Evolutionary conservation across 345 rosid genomes (phyloP).

Genomic region (Eucalyptus erythrocorys): DNA sequence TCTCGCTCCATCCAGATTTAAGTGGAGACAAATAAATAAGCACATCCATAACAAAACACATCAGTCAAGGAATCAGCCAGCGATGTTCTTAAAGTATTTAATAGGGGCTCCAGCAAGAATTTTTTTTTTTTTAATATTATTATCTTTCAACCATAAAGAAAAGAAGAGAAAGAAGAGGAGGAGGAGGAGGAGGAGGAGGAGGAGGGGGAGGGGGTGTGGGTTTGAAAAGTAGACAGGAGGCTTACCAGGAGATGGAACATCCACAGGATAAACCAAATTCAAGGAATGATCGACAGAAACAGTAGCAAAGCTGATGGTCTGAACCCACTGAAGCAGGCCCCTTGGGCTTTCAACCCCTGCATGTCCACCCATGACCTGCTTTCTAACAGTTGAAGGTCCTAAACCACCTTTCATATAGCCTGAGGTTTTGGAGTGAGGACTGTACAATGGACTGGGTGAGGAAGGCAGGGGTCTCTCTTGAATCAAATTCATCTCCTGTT

Average conservation of each 20-base stretch:
- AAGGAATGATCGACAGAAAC: conserved; percentile 80
- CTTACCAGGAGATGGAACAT: conserved; percentile 68
- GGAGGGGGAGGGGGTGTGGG: fast-evolving
- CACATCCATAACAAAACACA: not conserved
- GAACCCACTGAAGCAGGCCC: conserved; percentile 96
- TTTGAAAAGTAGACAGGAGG: not conserved
- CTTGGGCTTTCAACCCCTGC: conserved; percentile 51
- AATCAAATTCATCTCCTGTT: conserved; percentile 83
- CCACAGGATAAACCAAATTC: conserved; percentile 70
- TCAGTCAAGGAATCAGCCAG: not conserved
- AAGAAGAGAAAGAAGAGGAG: not conserved
- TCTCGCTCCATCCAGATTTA: not conserved
- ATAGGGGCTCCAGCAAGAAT: not conserved
- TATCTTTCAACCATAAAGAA: not conserved
- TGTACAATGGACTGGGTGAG: conserved; percentile 72
- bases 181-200: too few relatives aligned
- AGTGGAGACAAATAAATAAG: not conserved
- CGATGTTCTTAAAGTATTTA: not conserved
- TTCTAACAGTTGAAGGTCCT: conserved; percentile 70
- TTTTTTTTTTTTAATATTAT: not conserved
- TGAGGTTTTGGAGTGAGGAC: conserved; percentile 73
- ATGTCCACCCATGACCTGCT: conserved; percentile 71
- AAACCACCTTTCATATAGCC: conserved; percentile 82
- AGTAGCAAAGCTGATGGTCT: conserved; percentile 87
- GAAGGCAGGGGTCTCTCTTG: conserved; percentile 88